Evolutionary conservation across 306 rosid species (phyloP), one percentile per base, ranked within the genome.

Genomic region (Hippophae tibetana): DNA sequence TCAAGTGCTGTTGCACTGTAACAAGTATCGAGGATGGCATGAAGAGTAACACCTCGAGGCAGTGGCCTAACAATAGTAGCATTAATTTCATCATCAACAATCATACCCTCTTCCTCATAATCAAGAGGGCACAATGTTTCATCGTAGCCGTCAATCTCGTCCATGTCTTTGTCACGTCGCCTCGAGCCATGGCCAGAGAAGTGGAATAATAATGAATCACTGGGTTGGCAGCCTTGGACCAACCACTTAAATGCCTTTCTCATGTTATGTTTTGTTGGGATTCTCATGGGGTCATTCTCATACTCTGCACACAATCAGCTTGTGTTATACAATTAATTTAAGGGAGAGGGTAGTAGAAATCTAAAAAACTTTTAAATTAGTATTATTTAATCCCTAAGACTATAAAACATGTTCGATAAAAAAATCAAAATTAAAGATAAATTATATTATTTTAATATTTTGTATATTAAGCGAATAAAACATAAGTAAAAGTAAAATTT

Each of bases 41-140:
- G 93, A 52, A 85, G 93, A 26, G 72, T 79, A 26, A 78, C 77
- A 44, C 80, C 88, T 10, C 10, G 71, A 47, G 86, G 79, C 4
- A 85, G 72, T 40, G 88, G 86, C 73, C 86, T 72, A 23, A 85
- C 82, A 3, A 85, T 79, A 3, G 76, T 79, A 42, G 81, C 78
- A 11, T 85, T 85, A 56, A 85, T 75, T 62, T 82, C 93, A 25
- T 85, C 88, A 45, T 85, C 93, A 11, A 79, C 9, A 9, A 85
- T 79, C 72, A 52, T 77, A 14, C 93, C 93, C 25, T 53, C 62
- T 0, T 56, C 23, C 67, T 68, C 74, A n/a, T 63, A 79, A 71
- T 85, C 88, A n/a, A 79, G 71, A 3, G 93, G 84, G 68, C 87
- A 85, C 13, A 85, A 40, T 13, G 82, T 81, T 68, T 85, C 93